Percentiles rank a stretch among this genome's conserved stretches.
Conservation (phyloP, 768 basidiomycete species). For the Glaciozyma antarctica region DNA sequence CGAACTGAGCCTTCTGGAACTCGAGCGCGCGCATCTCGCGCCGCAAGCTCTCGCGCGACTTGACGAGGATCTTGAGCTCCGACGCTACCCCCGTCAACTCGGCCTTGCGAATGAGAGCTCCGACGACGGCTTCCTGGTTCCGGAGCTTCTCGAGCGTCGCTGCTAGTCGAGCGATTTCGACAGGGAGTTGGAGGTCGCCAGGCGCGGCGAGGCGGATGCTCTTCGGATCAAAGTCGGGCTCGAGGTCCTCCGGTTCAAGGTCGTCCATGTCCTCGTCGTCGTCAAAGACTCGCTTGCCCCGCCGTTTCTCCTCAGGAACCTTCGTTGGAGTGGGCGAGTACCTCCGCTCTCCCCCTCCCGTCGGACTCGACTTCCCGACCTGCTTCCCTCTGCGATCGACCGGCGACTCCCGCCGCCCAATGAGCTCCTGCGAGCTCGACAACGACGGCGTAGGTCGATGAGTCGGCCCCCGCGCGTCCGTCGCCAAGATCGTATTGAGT, state of each 20-base stretch:
- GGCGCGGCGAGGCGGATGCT: slow-evolving; percentile 68
- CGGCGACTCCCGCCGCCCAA: too few species aligned
- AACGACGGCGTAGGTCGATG: background rate
- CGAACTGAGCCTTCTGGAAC: slow-evolving; percentile 87
- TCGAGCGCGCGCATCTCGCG: slow-evolving; percentile 71
- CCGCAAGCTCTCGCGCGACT: slow-evolving; percentile 69
- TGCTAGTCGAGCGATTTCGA: slow-evolving; percentile 70
- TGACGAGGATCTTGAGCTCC: slow-evolving; percentile 70
- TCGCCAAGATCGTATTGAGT: slow-evolving; percentile 85
- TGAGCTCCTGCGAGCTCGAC: background rate
- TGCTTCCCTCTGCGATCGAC: background rate
- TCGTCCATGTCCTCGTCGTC: slow-evolving; percentile 44
- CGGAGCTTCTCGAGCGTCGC: slow-evolving; percentile 67
- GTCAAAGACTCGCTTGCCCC: slow-evolving; percentile 38
- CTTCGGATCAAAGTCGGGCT: slow-evolving; percentile 41
- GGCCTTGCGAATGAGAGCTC: slow-evolving; percentile 83
- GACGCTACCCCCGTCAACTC: slow-evolving; percentile 83
- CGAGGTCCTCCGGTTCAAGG: slow-evolving; percentile 42
- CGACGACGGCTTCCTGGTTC: slow-evolving; percentile 71
- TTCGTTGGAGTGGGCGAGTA: background rate
- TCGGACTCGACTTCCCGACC: too few species aligned
- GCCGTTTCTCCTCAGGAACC: background rate
- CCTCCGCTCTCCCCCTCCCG: background rate
- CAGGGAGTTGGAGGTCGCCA: slow-evolving; percentile 76
- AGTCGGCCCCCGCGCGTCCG: slow-evolving; percentile 46